Evolutionary conservation across 768 basidiomycete species (phyloP), one percentile per base, ranked within the genome.

Genomic region (Butyriboletus loyo): DNA sequence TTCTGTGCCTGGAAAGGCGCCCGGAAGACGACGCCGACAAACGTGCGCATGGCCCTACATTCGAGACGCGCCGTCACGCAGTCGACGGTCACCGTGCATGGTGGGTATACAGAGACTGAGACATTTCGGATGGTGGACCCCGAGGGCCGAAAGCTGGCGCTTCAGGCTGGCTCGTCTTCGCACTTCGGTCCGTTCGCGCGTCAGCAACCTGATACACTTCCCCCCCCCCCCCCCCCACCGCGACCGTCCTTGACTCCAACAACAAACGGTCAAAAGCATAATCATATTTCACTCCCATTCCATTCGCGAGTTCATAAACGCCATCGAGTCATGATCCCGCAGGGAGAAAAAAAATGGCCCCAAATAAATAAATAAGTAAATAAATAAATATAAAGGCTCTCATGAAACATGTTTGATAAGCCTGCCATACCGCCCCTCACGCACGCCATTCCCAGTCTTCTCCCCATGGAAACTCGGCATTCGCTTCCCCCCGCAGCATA

Each of bases 331-430:
- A 32, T 24, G 21, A 8, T 7, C 14, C 28, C 10, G 17, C 25
- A 41, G 4, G 40, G 8, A 7, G 15, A 9, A 37, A n/a, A 51
- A 14, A 37, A 17, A 15, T 8, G 11, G 27, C 27, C 7, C 27
- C 7, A 8, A 48, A 9, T 14, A 17, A 21, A 31, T 2, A 22
- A n/a, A 24, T n/a, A 17, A 4, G 14, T 47, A 21, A 15, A 7
- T n/a, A 36, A 19, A 37, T 21, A 37, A 5, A n/a, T 19, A 21
- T 36, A 19, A 11, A 7, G 3, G 27, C 11, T 14, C 13, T 35
- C n/a, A 19, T 58, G 49, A 40, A 31, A 46, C 35, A 1, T n/a
- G 14, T 53, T 25, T 32, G 49, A 58, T 25, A 21, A 21, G 9
- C 19, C 22, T n/a, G 24, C 27, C 14, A 27, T 27, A 37, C 24